These are phyloP conservation scores for Sclerotinia nivalis DNA, from an alignment of 2,329 filamentous ascomycete species.

Conservation along the genomic window DNA sequence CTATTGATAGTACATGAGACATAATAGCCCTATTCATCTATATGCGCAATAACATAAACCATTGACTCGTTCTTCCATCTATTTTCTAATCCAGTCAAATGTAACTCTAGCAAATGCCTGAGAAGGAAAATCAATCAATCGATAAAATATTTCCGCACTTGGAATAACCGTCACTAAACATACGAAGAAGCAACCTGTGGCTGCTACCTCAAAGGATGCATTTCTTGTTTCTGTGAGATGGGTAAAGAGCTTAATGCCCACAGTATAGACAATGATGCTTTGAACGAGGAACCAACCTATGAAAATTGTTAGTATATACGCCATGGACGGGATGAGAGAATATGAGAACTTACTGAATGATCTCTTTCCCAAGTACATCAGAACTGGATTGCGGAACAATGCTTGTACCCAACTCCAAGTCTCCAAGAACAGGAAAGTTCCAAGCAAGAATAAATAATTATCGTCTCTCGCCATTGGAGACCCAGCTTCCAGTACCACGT, in stretches of 20 bases:
- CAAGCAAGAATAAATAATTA: constrained; percentile 48
- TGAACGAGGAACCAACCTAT: constrained; percentile 47
- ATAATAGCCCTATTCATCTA: neutral
- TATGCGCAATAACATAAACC: neutral
- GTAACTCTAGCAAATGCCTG: constrained; percentile 23
- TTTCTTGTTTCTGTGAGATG: constrained; percentile 13
- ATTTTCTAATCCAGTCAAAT: constrained; percentile 23
- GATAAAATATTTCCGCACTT: constrained; percentile 27
- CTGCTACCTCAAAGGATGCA: constrained; percentile 7
- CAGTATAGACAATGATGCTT: constrained; percentile 45
- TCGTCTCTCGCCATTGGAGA: constrained; percentile 46
- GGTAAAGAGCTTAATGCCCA: constrained; percentile 44
- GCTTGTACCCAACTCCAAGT: constrained; percentile 43
- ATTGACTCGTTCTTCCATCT: neutral
- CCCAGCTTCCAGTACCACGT: constrained; percentile 37
- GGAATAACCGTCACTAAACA: constrained; percentile 21
- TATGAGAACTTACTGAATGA: constrained; percentile 45
- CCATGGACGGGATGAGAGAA: neutral
- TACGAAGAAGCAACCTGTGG: constrained; percentile 20
- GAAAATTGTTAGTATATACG: neutral
- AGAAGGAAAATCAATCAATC: constrained; percentile 26
- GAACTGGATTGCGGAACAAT: constrained; percentile 41
- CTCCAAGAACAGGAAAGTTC: constrained; percentile 46
- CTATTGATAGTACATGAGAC: neutral
- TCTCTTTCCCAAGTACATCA: constrained; percentile 46